Evolutionary conservation across 2,329 filamentous ascomycete species (phyloP).

Genomic region (Zalaria sp.): DNA sequence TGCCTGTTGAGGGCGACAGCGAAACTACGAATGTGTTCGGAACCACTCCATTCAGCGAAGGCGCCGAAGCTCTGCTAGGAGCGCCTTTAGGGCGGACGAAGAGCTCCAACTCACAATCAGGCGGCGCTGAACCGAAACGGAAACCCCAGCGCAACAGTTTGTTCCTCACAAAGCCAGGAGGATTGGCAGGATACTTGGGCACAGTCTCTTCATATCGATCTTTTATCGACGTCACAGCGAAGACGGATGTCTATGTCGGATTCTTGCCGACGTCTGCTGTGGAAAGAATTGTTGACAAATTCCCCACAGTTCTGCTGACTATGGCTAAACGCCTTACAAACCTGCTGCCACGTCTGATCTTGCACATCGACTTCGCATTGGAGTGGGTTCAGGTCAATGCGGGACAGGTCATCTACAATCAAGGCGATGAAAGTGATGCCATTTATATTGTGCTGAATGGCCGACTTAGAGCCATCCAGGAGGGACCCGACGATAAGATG

Average conservation of each 20-base stretch:
- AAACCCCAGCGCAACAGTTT: conserved; percentile 53
- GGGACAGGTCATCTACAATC: conserved; percentile 86
- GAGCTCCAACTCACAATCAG: conserved; percentile 1
- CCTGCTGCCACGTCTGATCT: conserved; percentile 72
- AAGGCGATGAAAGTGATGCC: conserved; percentile 89
- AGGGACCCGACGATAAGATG: conserved; percentile 67
- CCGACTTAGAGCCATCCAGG: conserved; percentile 69
- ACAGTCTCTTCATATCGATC: conserved; percentile 91
- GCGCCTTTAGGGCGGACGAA: conserved; percentile 4
- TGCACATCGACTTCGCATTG: conserved; percentile 95
- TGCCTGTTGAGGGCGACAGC: conserved; percentile 60
- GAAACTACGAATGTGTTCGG: conserved; percentile 30
- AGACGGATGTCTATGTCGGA: conserved; percentile 96
- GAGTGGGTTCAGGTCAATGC: conserved; percentile 98
- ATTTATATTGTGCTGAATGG: conserved; percentile 98
- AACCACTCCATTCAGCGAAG: conserved; percentile 20
- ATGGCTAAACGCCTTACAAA: conserved; percentile 92
- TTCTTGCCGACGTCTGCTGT: conserved; percentile 77
- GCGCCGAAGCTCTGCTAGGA: conserved; percentile 18
- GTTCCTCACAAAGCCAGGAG: conserved; percentile 86
- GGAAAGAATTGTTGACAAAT: conserved; percentile 82
- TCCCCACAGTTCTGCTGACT: conserved; percentile 82
- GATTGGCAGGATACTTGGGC: conserved; percentile 85
- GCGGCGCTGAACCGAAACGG: conserved; percentile 25
- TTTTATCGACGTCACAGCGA: conserved; percentile 91